phyloP scores from a whole-genome alignment of 179 eudicot genomes.

The Spinacia oleracea region DNA sequence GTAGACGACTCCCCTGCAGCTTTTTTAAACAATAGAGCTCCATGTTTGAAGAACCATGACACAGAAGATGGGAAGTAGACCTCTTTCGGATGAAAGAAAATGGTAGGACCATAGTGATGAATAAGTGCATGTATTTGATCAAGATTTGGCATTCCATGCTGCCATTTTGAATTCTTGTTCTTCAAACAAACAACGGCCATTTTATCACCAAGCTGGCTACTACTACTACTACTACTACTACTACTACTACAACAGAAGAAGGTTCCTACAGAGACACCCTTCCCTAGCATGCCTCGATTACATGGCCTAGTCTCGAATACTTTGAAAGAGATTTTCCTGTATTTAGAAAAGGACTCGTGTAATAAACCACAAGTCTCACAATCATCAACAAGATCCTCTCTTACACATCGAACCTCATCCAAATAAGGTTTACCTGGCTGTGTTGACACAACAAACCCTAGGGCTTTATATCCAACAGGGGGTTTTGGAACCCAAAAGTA shows the following conservation, averaged over 20 bases:
- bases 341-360: slow-evolving; percentile 32
- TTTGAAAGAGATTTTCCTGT: slow-evolving; percentile 37
- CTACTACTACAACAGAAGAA: too few relatives aligned
- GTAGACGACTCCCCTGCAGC: slow-evolving; percentile 36
- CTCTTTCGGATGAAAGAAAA: slow-evolving; percentile 85
- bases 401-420: slow-evolving; percentile 66
- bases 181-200: slow-evolving; percentile 53
- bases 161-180: slow-evolving; percentile 40
- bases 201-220: slow-evolving; percentile 42
- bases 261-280: slow-evolving; percentile 68
- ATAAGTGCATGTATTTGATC: slow-evolving; percentile 70
- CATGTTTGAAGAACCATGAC: slow-evolving; percentile 69
- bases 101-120: slow-evolving; percentile 73
- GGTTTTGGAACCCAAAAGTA: slow-evolving; percentile 77
- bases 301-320: slow-evolving; percentile 74
- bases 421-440: slow-evolving; percentile 53
- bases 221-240: too few relatives aligned
- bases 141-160: slow-evolving; percentile 62
- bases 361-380: slow-evolving; percentile 52
- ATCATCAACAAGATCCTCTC: slow-evolving; percentile 69
- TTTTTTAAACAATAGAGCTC: slow-evolving; percentile 52
- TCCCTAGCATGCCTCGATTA: slow-evolving; percentile 56
- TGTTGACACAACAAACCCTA: slow-evolving; percentile 76
- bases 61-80: slow-evolving; percentile 75
- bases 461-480: slow-evolving; percentile 73